Evolutionary conservation across 441 rosid genomes (phyloP), one percentile per base, ranked within the genome.

Genomic region (Geranium incanum): DNA sequence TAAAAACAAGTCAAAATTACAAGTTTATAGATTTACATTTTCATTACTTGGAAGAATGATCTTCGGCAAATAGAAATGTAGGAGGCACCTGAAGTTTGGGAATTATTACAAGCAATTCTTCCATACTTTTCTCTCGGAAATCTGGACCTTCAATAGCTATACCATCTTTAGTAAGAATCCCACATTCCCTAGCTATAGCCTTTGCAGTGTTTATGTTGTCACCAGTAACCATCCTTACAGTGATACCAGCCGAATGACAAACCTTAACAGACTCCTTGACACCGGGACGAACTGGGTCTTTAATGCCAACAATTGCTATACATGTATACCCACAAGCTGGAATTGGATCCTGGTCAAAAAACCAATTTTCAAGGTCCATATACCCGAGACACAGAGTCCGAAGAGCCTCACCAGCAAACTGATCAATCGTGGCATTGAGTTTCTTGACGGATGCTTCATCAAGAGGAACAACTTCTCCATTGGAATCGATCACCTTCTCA

Each of bases 381-480:
- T 59, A 59, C 33, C 64, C 64, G 0, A 59, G 11, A 19, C 64
- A 59, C 19, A 59, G 64, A 19, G 64, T 59, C 6, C 64, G 11
- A 19, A 59, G 64, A 59, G 64, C 64, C 64, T 59, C 64, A 19
- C 64, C 19, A 6, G 64, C 64, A 59, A 59, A 59, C 64, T 59
- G 64, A 19, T 59, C 64, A 59, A 59, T 59, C 4, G 64, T 59
- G 6, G 33, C 64, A 19, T 59, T 59, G 33, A 59, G 64, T 19
- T 59, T 18, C 19, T 7, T 59, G 9, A 59, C 8, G 33, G 64
- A 59, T 19, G 28, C 1, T 19, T 59, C 64, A 59, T 59, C 64
- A 19, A 59, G 64, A 19, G 28, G 28, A 6, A 59, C 64, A 59
- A 59, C 12, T 4, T 59, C 4, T 1, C 64, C 64, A 59, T 18